Evolutionary conservation across 2,329 filamentous ascomycete genomes (phyloP).

Genomic region (Didymella glomerata): DNA sequence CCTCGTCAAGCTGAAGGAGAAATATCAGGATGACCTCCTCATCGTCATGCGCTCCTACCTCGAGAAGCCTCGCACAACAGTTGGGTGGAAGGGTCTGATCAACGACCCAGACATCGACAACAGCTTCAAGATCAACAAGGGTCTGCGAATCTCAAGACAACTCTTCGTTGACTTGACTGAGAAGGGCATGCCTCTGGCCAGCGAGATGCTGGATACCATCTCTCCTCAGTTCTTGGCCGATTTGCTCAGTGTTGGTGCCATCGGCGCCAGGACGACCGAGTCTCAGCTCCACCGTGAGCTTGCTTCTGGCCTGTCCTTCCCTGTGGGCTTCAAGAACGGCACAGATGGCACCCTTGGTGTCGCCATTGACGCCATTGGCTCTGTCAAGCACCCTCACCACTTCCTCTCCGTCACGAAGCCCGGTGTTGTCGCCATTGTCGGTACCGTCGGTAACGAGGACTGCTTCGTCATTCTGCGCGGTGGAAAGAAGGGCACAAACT

Average conservation of each 20-base stretch:
- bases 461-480: constrained; percentile 96
- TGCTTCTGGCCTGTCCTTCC: constrained; percentile 93
- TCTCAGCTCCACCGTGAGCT: constrained; percentile 94
- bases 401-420: constrained; percentile 98
- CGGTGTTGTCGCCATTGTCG: constrained; percentile 91
- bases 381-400: constrained; percentile 90
- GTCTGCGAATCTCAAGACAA: constrained; percentile 82
- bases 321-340: constrained; percentile 99
- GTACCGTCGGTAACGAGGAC: constrained; percentile 93
- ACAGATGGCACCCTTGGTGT: constrained; percentile 91
- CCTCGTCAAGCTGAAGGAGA: constrained; percentile 81
- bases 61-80: constrained; percentile 96
- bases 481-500: constrained; percentile 93
- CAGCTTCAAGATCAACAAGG: constrained; percentile 99
- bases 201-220: constrained; percentile 98
- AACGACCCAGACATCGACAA: constrained; percentile 99
- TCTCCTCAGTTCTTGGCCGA: constrained; percentile 97
- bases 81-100: constrained; percentile 98
- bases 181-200: constrained; percentile 94
- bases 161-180: constrained; percentile 91
- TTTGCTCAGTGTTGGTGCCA: constrained; percentile 86
- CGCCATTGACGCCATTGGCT: constrained; percentile 93
- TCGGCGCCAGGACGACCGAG: constrained; percentile 96
- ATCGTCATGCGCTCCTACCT: constrained; percentile 99
- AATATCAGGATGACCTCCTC: constrained; percentile 86